Conservation (phyloP, 1,284 basidiomycete genomes). For the Cryptococcus hybrid region DNA sequence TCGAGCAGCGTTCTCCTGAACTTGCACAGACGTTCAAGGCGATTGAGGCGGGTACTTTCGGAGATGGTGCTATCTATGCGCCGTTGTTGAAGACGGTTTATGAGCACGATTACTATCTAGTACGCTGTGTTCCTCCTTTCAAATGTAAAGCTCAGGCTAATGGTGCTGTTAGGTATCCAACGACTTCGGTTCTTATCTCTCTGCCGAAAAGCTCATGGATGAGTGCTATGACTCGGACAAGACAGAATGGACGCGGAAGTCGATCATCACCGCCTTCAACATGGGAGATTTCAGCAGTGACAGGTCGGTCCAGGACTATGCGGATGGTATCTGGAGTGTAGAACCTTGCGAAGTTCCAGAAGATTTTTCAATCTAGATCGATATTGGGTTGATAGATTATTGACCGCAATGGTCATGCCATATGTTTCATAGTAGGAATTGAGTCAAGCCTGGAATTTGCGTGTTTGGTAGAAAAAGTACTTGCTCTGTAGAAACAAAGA, state of each 20-base stretch:
- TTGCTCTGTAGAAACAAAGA: no score
- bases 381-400: no score
- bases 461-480: no score
- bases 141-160: not conserved
- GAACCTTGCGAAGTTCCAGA: slow-evolving; percentile 40
- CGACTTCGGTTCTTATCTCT: slow-evolving; percentile 86
- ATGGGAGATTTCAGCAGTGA: slow-evolving; percentile 96
- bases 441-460: no score
- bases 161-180: slow-evolving; percentile 62
- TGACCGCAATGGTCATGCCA: no score
- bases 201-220: slow-evolving; percentile 79
- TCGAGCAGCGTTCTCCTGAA: slow-evolving; percentile 76
- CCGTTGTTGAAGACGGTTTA: slow-evolving; percentile 56
- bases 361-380: not conserved
- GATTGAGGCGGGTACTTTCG: slow-evolving; percentile 70
- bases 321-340: slow-evolving; percentile 53
- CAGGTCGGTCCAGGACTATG: slow-evolving; percentile 84
- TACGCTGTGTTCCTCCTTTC: slow-evolving; percentile 1
- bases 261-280: slow-evolving; percentile 73
- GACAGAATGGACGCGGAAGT: slow-evolving; percentile 86
- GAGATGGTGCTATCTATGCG: slow-evolving; percentile 71
- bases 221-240: slow-evolving; percentile 71
- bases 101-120: slow-evolving; percentile 62
- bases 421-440: no score
- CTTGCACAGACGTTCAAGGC: slow-evolving; percentile 65